Evolutionary conservation across 306 rosid species (phyloP).

Genomic region (Hylodesmum podocarpum): DNA sequence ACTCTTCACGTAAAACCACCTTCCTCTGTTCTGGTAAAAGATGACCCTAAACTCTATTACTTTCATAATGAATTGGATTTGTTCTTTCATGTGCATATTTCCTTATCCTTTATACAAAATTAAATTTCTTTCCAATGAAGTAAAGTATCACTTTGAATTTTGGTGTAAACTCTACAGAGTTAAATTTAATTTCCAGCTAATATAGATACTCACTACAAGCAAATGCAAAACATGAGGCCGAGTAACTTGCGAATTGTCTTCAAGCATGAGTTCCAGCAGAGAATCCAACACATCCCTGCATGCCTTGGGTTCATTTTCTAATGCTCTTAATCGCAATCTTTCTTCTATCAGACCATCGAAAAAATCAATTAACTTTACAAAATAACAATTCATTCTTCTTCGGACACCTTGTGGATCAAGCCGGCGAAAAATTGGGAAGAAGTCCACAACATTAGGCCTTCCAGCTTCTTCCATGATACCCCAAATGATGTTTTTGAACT

Average conservation of each 20-base stretch:
- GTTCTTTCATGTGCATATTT: neutral
- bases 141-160: neutral
- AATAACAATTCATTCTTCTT: neutral
- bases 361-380: neutral
- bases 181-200: neutral
- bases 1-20: too few species aligned
- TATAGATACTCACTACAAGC: neutral
- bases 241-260: constrained; percentile 4
- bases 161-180: neutral
- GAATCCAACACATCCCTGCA: constrained; percentile 24
- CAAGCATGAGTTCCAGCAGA: neutral
- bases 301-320: neutral
- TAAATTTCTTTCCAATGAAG: neutral
- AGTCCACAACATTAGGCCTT: constrained; percentile 42
- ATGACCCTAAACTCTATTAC: neutral
- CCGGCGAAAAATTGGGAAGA: constrained; percentile 28
- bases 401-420: constrained; percentile 37
- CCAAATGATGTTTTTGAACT: constrained; percentile 21
- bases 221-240: constrained; percentile 2
- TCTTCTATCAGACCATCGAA: constrained; percentile 18
- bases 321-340: neutral
- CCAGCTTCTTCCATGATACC: constrained; percentile 30
- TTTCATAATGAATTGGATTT: neutral
- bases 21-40: neutral
- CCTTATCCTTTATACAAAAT: neutral